Evolutionary conservation across 1,284 basidiomycete species (phyloP).

Genomic region (Pulveroboletus sp.): DNA sequence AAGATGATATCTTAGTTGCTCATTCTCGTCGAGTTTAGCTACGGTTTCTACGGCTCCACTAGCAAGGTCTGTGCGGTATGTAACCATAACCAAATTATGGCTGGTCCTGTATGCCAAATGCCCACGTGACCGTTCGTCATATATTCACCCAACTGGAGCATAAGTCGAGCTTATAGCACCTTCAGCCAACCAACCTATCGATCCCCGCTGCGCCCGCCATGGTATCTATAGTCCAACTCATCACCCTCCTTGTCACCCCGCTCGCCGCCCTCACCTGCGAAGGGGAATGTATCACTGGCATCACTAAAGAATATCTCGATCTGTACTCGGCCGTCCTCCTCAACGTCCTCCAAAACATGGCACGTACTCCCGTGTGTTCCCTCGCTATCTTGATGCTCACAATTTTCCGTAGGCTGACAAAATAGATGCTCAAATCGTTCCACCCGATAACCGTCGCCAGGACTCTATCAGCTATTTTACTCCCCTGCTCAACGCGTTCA

Average conservation of each 20-base stretch:
- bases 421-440: constrained; percentile 39
- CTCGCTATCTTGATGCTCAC: not conserved
- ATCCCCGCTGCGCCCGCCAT: constrained; percentile 19
- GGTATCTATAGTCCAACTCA: constrained; percentile 24
- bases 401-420: constrained; percentile 38
- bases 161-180: not conserved
- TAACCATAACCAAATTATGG: too few relatives aligned
- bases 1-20: not conserved
- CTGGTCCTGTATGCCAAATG: constrained; percentile 10
- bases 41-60: not conserved
- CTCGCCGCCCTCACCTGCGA: constrained; percentile 58
- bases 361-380: constrained; percentile 2
- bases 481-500: constrained; percentile 51
- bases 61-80: not conserved
- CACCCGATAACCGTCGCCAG: constrained; percentile 36
- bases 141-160: not conserved
- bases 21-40: not conserved
- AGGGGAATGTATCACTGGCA: constrained; percentile 62
- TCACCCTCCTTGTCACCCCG: constrained; percentile 30
- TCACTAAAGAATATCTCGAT: constrained; percentile 54
- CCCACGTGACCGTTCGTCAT: constrained; percentile 25
- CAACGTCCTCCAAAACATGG: constrained; percentile 27
- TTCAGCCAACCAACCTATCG: not conserved
- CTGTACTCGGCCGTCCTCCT: constrained; percentile 43
- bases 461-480: constrained; percentile 42